Conservation (phyloP, 108 stramenopile genomes). For the Craspedostauros australis region DNA sequence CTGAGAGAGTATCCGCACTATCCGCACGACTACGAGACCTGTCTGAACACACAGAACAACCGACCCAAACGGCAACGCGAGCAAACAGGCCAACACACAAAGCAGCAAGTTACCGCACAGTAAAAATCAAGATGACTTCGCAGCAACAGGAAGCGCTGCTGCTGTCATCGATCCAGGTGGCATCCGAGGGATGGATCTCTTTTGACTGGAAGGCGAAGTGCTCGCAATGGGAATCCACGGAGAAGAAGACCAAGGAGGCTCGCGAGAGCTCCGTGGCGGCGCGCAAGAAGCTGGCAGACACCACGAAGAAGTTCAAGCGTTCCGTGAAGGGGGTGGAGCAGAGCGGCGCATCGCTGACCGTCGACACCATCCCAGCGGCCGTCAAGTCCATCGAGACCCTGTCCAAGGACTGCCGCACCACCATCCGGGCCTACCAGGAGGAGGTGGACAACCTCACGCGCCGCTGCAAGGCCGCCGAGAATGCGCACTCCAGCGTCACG, state of each 20-base stretch:
- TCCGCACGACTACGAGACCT: too few species aligned
- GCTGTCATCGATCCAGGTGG: constrained; percentile 39
- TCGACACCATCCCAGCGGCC: constrained; percentile 24
- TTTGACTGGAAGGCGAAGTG: constrained; percentile 44
- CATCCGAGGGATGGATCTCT: constrained; percentile 41
- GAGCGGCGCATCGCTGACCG: constrained; percentile 15
- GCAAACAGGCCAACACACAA: too few species aligned
- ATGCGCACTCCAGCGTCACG: constrained; percentile 38
- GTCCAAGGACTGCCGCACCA: constrained; percentile 48
- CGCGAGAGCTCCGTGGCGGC: constrained; percentile 52
- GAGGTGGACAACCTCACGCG: constrained; percentile 81
- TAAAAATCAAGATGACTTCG: too few species aligned
- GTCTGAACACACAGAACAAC: too few species aligned
- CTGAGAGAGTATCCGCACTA: too few species aligned
- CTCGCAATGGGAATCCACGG: constrained; percentile 39
- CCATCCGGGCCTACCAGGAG: constrained; percentile 78
- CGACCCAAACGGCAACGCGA: too few species aligned
- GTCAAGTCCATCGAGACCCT: constrained; percentile 46
- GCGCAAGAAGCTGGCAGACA: constrained; percentile 69
- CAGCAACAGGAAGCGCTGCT: background rate
- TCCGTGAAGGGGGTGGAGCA: constrained; percentile 59
- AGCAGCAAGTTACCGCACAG: too few species aligned
- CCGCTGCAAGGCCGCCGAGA: constrained; percentile 68
- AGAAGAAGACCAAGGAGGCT: constrained; percentile 37
- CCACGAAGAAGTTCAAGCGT: constrained; percentile 71